Conservation (phyloP, 495 filamentous ascomycete genomes). For the Glutinoglossum americanum region DNA sequence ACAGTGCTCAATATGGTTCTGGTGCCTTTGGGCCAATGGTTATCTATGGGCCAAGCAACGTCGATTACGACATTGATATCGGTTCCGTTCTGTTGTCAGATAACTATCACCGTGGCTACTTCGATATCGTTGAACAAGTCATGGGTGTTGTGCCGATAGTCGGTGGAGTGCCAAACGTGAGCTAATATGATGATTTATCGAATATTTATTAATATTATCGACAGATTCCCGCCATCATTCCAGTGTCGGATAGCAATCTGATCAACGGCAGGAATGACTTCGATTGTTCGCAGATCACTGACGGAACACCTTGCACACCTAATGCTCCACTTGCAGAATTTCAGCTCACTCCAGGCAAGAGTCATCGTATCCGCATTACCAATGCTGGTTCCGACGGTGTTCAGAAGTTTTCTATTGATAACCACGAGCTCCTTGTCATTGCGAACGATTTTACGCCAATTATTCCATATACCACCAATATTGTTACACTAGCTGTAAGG, state of each 20-base stretch:
- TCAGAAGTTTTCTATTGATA: conserved; percentile 29
- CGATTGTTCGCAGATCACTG: conserved; percentile 6
- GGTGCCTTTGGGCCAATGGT: conserved; percentile 20
- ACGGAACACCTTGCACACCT: neutral
- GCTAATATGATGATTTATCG: neutral
- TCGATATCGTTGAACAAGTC: conserved; percentile 3
- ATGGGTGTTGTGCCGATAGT: conserved; percentile 9
- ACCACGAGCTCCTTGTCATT: conserved; percentile 28
- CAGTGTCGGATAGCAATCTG: conserved; percentile 14
- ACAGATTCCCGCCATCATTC: neutral
- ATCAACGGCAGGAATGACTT: conserved; percentile 19
- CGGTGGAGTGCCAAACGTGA: neutral
- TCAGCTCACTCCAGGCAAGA: conserved; percentile 22
- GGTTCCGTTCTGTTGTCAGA: conserved; percentile 27
- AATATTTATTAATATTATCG: neutral
- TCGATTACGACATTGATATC: conserved; percentile 29
- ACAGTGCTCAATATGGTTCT: conserved; percentile 29
- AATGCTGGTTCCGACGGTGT: conserved; percentile 30
- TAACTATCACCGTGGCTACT: conserved; percentile 22
- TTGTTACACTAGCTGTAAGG: neutral
- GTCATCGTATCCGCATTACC: conserved; percentile 33
- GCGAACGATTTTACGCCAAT: conserved; percentile 29
- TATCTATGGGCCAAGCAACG: conserved; percentile 22
- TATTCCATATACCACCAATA: conserved; percentile 16
- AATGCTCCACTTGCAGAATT: conserved; percentile 1